Percentiles rank a stretch among this genome's conserved stretches.
Conservation (phyloP, 352 stramenopile species). For the Pythium diclinum region DNA sequence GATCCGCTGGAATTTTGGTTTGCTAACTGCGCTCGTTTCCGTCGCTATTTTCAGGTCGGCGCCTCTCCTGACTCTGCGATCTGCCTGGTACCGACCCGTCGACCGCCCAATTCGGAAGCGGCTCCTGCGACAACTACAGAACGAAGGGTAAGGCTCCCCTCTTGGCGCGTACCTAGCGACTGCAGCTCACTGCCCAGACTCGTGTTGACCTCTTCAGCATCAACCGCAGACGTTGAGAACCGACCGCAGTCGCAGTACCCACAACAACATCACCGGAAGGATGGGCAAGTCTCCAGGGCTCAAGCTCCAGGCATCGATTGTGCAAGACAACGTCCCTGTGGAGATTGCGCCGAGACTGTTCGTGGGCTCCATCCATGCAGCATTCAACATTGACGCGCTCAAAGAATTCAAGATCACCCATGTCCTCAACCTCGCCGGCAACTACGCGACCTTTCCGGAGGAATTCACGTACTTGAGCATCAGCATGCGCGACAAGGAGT, state of each 20-base stretch:
- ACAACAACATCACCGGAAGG: neutral
- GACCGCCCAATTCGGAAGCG: slow-evolving; percentile 2
- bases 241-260: neutral
- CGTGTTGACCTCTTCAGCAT: neutral
- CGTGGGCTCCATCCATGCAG: slow-evolving; percentile 82
- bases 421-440: slow-evolving; percentile 83
- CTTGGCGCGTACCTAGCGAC: neutral
- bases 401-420: slow-evolving; percentile 75
- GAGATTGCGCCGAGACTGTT: slow-evolving; percentile 69
- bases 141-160: neutral
- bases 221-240: slow-evolving; percentile 1
- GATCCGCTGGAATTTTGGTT: slow-evolving; percentile 3
- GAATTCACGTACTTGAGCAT: slow-evolving; percentile 89
- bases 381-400: slow-evolving; percentile 85
- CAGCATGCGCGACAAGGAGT: slow-evolving; percentile 88
- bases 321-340: slow-evolving; percentile 85
- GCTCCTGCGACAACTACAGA: neutral
- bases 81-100: neutral
- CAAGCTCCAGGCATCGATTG: slow-evolving; percentile 56
- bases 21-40: slow-evolving; percentile 9
- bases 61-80: slow-evolving; percentile 4
- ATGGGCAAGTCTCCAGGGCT: slow-evolving; percentile 62
- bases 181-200: neutral
- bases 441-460: slow-evolving; percentile 83
- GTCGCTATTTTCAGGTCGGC: slow-evolving; percentile 18